Evolutionary conservation across 345 rosid genomes (phyloP), one percentile per base, ranked within the genome.

Genomic region (Eucalyptus regnans): DNA sequence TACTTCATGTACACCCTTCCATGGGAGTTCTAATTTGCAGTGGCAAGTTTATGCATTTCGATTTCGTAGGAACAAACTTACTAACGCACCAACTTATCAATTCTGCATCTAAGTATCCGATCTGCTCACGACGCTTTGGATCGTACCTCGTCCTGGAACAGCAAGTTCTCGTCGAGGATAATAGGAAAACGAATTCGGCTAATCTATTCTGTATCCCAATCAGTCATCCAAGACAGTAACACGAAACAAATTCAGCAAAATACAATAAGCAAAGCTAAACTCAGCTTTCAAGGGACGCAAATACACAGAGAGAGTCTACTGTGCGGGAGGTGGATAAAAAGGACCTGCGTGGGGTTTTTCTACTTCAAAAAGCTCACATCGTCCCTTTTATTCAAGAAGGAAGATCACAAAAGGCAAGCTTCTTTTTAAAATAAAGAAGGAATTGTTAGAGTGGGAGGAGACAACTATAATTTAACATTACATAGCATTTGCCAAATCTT

Each of bases 381-480:
- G 66, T 89, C 85, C 87, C 87, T 3, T 20, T 76, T 76, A 76
- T 76, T 76, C 84, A 41, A 76, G 87, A 86, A 20, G 87, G 88
- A 86, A 62, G 64, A 64, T 33, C 88, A 20, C 7, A 64, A 89
- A 49, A 79, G 68, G 87, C 64, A 86, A 86, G 31, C 87, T 86
- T 68, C 48, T 76, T 52, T 71, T 76, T 37, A 76, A 76, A 41
- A 76, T 76, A 41, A 86, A 87, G 33, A 50, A 87, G 87, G 79
- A 62, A 90, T 31, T 52, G 88, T 49, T 86, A 48, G 27, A 87
- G 60, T 64, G 71, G 68, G 80, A 91, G 86, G 86, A 91, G 85
- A 89, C 88, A 91, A 92, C 91, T 93, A 94, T 92, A 87, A 87
- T 81, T 76, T 76, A 76, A 76, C 84, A 76, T 76, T 76, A 76